Percentiles rank a stretch among this genome's conserved stretches.
Conservation (phyloP, 2,329 filamentous ascomycete species). For the Fusarium drepaniforme region DNA sequence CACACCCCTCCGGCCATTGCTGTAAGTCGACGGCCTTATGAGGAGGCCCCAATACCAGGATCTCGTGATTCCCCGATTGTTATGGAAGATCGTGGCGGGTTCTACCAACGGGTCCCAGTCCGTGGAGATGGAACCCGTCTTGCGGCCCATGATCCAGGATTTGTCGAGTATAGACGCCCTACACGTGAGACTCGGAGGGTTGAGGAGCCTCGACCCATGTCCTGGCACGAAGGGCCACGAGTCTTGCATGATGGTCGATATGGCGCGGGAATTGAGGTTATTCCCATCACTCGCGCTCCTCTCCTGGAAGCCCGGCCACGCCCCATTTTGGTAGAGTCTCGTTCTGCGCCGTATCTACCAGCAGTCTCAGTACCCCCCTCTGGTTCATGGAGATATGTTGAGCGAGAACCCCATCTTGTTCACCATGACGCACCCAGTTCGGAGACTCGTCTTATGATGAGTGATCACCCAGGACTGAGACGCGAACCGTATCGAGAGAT, state of each 20-base stretch:
- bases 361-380: conserved; percentile 7
- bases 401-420: conserved; percentile 15
- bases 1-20: conserved; percentile 28
- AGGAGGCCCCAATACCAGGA: conserved; percentile 48
- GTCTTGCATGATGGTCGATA: conserved; percentile 31
- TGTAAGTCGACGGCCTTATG: conserved; percentile 45
- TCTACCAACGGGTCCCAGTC: conserved; percentile 50
- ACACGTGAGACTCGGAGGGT: conserved; percentile 19
- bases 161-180: conserved; percentile 28
- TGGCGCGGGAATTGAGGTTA: conserved; percentile 33
- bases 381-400: conserved; percentile 13
- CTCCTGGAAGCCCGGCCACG: conserved; percentile 19
- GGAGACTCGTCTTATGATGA: conserved; percentile 27
- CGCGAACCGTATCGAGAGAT: conserved; percentile 40
- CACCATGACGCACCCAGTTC: conserved; percentile 17
- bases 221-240: conserved; percentile 39
- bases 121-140: conserved; percentile 24
- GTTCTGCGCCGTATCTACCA: conserved; percentile 10
- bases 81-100: conserved; percentile 56
- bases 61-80: conserved; percentile 49
- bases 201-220: conserved; percentile 33
- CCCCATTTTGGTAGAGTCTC: conserved; percentile 22
- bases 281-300: conserved; percentile 28
- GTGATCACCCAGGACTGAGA: conserved; percentile 15
- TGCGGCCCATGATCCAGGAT: conserved; percentile 19